Base-by-base conservation (phyloP, 2,329 filamentous ascomycete genomes). In the Coniochaeta sp. region DNA sequence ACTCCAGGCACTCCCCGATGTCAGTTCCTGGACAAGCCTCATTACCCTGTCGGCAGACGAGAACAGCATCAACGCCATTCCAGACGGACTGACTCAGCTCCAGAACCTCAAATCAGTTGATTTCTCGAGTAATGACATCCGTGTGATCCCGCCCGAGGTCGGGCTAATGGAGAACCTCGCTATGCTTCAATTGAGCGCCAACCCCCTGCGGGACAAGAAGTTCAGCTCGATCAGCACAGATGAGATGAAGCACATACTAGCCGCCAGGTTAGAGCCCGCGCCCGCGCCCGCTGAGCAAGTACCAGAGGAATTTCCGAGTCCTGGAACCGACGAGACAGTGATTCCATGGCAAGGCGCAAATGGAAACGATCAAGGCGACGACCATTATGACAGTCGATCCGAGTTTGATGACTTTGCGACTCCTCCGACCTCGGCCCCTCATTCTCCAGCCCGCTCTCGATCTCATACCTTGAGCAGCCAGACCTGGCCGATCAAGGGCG, bases 181-280 rank as follows among this genome's bases (percentile, higher is more conserved):
- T 22, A 87, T 87, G 70, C 82, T 98, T 47, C 86, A 88, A 5
- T 79, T 99, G 34, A 87, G 87, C 50, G 92, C 91, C n/a, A 99
- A 99, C 68, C 95, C 95, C 0, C 77, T 99, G 16, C 83, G 90
- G 16, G 92, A 97, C 70, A 92, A 89, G 70, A 96, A 92, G 70
- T 91, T 95, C 66, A 79, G 93, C 16, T 89, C 85, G 0, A 90
- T 96, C 76, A 82, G 83, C 24, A 92, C 90, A 0, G 89, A 91
- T 16, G 89, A 95, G 59, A 77, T 98, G 63, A 96, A 96, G 73
- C 82, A 84, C 47, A 85, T 87, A 50, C 76, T 97, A 50, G 81
- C 83, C 22, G 81, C 81, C 38, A 84, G 90, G 28, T 76, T 93
- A 62, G 83, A 86, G 19, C 31, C 34, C 22, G 54, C 7, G 31